A percentile compares a stretch with the other conserved stretches of the same genome.
These are phyloP conservation scores for Prinsepia uniflora DNA, from an alignment of 306 rosid genomes.

Conservation along the genomic window DNA sequence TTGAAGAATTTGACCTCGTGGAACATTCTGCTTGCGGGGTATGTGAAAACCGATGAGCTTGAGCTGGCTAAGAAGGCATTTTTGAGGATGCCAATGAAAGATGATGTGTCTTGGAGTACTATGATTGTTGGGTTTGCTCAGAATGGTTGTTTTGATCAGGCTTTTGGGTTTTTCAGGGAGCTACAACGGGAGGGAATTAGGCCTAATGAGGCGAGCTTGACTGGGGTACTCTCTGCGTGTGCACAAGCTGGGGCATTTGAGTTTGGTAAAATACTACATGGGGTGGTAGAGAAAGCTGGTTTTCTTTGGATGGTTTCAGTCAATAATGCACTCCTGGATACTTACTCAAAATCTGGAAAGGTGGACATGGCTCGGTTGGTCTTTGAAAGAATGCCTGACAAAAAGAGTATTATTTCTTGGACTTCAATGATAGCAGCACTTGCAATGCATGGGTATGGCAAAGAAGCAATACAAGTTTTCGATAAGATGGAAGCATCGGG, in stretches of 20 bases:
- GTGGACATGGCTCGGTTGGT: slow-evolving; percentile 59
- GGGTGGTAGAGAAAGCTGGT: slow-evolving; percentile 63
- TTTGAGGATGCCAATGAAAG: slow-evolving; percentile 53
- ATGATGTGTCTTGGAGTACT: slow-evolving; percentile 84
- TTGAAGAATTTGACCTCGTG: slow-evolving; percentile 69
- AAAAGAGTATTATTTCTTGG: slow-evolving; percentile 64
- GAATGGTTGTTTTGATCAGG: slow-evolving; percentile 53
- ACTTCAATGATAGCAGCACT: slow-evolving; percentile 68
- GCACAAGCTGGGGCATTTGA: slow-evolving; percentile 83
- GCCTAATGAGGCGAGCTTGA: slow-evolving; percentile 75
- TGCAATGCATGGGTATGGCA: slow-evolving; percentile 84
- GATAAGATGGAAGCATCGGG: slow-evolving; percentile 60
- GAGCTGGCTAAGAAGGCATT: slow-evolving; percentile 54
- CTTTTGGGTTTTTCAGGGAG: slow-evolving; percentile 70
- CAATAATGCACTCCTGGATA: slow-evolving; percentile 69
- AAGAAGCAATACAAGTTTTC: slow-evolving; percentile 60
- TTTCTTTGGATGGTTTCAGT: slow-evolving; percentile 55
- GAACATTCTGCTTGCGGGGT: slow-evolving; percentile 74
- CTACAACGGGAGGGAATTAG: slow-evolving; percentile 41
- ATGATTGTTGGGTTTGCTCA: slow-evolving; percentile 82
- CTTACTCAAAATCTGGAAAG: slow-evolving; percentile 69
- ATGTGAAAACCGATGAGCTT: slow-evolving; percentile 60
- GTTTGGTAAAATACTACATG: slow-evolving; percentile 66
- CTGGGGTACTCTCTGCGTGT: slow-evolving; percentile 73
- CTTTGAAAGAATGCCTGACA: slow-evolving; percentile 49